Percentiles rank a stretch among this genome's conserved stretches.
These are phyloP conservation scores for Jamesozyma jinghongensis DNA, from an alignment of 805 yeast species.

Conservation along the genomic window DNA sequence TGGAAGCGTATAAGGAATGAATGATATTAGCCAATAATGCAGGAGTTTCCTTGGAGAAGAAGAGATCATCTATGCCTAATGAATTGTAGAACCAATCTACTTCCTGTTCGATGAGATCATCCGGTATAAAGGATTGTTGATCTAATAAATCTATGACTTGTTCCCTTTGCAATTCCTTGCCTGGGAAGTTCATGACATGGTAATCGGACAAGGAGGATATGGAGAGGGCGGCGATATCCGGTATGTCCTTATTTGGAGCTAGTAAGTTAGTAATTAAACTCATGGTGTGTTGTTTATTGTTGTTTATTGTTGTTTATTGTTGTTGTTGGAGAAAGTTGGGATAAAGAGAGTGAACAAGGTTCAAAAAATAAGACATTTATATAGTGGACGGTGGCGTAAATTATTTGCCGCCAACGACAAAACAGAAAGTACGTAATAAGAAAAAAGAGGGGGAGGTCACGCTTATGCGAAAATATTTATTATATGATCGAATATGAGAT, in stretches of 20 bases:
- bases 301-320: too few species aligned
- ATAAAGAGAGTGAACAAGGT: too few species aligned
- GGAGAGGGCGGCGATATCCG: conserved; percentile 35
- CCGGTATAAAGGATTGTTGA: conserved; percentile 83
- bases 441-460: too few species aligned
- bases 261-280: conserved; percentile 1
- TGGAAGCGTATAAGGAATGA: conserved; percentile 84
- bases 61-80: conserved; percentile 86
- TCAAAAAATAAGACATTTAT: too few species aligned
- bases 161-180: conserved; percentile 72
- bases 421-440: too few species aligned
- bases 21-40: conserved; percentile 75
- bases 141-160: conserved; percentile 75
- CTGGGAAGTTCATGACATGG: conserved; percentile 64
- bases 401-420: too few species aligned
- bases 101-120: conserved; percentile 72
- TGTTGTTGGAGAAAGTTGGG: too few species aligned
- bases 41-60: conserved; percentile 78
- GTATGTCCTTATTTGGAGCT: conserved; percentile 7
- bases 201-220: conserved; percentile 52
- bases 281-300: not conserved
- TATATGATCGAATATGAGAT: too few species aligned
- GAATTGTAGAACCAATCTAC: conserved; percentile 81
- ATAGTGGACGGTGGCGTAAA: too few species aligned
- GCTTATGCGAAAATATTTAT: too few species aligned